Conservation (phyloP, 148 eudicot genomes). For the Rhododendron ovatum region DNA sequence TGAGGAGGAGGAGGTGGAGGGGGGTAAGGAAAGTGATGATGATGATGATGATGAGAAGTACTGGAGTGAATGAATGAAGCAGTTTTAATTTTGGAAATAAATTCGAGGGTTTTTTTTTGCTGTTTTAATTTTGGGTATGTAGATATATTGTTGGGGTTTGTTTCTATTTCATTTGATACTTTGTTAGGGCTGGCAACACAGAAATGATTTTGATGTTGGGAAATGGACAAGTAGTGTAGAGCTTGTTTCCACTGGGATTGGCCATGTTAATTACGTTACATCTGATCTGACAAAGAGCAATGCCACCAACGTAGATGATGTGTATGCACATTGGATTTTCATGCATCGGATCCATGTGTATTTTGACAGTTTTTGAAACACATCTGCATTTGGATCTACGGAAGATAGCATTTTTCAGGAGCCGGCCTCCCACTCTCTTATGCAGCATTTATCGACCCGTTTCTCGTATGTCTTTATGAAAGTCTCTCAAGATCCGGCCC, state of each 20-base stretch:
- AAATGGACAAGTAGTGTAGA: not conserved
- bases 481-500: too few relatives aligned
- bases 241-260: not conserved
- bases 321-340: not conserved
- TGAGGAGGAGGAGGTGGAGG: slow-evolving; percentile 26
- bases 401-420: too few relatives aligned
- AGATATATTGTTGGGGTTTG: not conserved
- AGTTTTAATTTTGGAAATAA: not conserved
- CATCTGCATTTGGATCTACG: too few relatives aligned
- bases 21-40: not conserved
- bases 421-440: too few relatives aligned
- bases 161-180: not conserved
- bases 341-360: not conserved
- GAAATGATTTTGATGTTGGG: not conserved
- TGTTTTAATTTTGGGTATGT: not conserved
- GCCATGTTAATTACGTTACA: not conserved
- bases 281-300: not conserved
- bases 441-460: too few relatives aligned
- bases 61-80: slow-evolving; percentile 61
- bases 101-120: not conserved
- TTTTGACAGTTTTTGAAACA: not conserved
- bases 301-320: not conserved
- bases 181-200: not conserved
- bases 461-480: too few relatives aligned
- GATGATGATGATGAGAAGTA: slow-evolving; percentile 61